Evolutionary conservation across 2,329 filamentous ascomycete genomes (phyloP), one percentile per base, ranked within the genome.

Genomic region (Ceratocystis cubensis): DNA sequence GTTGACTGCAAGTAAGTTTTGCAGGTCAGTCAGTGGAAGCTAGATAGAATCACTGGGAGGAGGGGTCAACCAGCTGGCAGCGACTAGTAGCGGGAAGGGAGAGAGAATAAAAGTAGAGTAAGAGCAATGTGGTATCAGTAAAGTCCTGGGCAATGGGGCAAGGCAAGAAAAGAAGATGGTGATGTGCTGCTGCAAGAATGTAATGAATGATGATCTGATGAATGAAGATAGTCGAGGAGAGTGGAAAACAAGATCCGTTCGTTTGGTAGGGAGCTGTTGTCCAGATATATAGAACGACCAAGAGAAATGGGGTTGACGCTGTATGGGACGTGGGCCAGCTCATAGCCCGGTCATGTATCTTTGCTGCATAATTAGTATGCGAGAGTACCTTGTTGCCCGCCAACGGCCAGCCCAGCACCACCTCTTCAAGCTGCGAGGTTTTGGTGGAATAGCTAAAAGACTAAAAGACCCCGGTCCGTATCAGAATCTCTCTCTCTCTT

Each of bases 401-500:
- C 25, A 25, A 57, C 10, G 17, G 25, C 53, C 53, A 57, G 22
- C 22, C 37, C 37, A 41, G 37, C 37, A 41, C 37, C 37, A 41
- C 37, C 13, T 17, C 53, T 33, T 57, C 22, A n/a, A 57, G 25
- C n/a, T 57, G 53, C 53, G 22, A 57, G 53, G 28, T 57, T 57
- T 57, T 30, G 53, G 25, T 33, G 28, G 22, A 57, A 33, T 28
- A 57, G 22, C 53, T 57, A 30, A 57, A 57, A 57, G 53, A 57
- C 53, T 30, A 57, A 57, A 57, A 30, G 53, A 57, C 53, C 53
- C 53, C 53, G 28, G 53, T 57, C 53, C 28, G 53, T 57, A 57
- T 57, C 53, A 57, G 53, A 57, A 33, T 57, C 4, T 30, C 28
- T 57, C 17, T 57, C 33, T 22, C 53, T 57, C n/a, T 57, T 57